Evolutionary conservation across 441 rosid species (phyloP), one percentile per base, ranked within the genome.

Genomic region (Corymbia calophylla): DNA sequence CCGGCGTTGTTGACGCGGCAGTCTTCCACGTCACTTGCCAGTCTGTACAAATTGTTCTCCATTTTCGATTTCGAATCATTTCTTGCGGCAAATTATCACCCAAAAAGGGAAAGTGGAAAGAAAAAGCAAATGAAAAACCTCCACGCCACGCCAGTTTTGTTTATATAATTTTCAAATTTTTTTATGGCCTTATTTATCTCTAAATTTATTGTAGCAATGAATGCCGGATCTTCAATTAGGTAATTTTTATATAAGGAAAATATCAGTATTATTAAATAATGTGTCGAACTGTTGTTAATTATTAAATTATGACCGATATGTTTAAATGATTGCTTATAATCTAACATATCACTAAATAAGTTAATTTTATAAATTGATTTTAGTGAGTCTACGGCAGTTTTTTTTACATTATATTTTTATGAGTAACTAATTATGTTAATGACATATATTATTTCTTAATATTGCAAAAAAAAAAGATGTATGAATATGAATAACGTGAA

Each of bases 341-440:
- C 6, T 32, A 19, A 19, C 48, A 23, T 39, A 10, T 73, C 17
- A 7, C 10, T 35, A 21, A 18, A 70, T 32, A 35, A 32, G 17
- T 23, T 3, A 73, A 73, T 21, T 39, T 44, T 6, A 17, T 25
- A 6, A 44, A 39, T 73, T 47, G 3, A 6, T 39, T 73, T 6
- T 4, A 68, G 9, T 6, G 25, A 73, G 29, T 23, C 5, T 7
- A 21, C 5, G 4, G 5, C 0, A 3, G 17, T 29, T 35, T 12
- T 39, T n/a, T 73, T 39, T 39, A 39, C 15, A 0, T 39, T 21
- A 11, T 11, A 39, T 39, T 73, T 8, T 23, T 73, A 10, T 2
- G 49, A 11, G 8, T 70, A 9, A 35, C 44, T 73, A 39, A 21
- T 21, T 21, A 73, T 7, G 6, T 7, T 21, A 73, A 39, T 12